Conservation (phyloP, 2,329 filamentous ascomycete genomes). For the Xylaria sp. region DNA sequence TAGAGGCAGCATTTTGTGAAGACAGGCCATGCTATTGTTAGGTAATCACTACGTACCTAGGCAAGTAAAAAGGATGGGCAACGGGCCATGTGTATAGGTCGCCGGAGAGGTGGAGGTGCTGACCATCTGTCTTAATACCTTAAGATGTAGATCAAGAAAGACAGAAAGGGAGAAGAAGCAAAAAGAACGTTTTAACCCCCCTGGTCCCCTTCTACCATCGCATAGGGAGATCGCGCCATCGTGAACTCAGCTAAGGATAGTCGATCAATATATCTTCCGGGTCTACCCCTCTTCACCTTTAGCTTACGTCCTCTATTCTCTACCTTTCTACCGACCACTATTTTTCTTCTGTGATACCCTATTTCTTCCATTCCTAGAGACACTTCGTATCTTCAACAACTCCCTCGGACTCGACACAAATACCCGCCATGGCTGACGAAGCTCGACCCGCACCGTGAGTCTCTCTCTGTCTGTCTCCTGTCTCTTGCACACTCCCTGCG, state of each 20-base stretch:
- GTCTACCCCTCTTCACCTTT: conserved; percentile 31
- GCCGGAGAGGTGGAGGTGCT: no score
- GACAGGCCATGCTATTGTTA: no score
- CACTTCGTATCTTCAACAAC: conserved; percentile 4
- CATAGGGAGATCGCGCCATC: conserved; percentile 39
- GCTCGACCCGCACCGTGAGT: conserved; percentile 49
- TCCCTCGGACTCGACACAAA: conserved; percentile 1
- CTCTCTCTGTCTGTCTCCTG: neutral
- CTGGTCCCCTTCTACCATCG: conserved; percentile 27
- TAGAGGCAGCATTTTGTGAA: no score
- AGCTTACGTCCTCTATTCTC: conserved; percentile 10
- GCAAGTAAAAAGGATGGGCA: conserved; percentile 1
- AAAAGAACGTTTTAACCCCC: neutral
- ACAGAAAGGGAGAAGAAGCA: neutral
- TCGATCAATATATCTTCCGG: conserved; percentile 31
- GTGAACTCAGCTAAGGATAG: conserved; percentile 29
- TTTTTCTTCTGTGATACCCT: conserved; percentile 33
- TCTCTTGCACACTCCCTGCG: neutral
- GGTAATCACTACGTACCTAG: no score
- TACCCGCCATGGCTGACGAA: conserved; percentile 45
- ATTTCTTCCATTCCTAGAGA: neutral
- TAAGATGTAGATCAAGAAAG: neutral
- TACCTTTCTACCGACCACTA: neutral
- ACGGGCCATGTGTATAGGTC: neutral
- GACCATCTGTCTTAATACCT: neutral